Conservation (phyloP, 768 basidiomycete species). For the Pleurotus eryngii region DNA sequence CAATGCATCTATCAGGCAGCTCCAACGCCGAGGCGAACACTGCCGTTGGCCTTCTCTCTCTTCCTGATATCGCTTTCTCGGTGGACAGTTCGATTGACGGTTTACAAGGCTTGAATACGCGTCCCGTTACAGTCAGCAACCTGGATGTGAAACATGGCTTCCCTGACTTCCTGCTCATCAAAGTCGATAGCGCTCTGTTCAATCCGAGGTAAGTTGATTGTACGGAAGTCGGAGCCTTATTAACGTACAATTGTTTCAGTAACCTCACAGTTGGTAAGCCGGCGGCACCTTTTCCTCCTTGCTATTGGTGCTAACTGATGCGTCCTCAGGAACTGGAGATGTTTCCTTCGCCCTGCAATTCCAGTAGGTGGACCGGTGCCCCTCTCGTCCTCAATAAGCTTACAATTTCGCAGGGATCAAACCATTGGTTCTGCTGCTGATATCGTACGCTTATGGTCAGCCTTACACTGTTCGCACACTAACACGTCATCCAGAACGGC, state of each 20-base stretch:
- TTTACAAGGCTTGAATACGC: conserved; percentile 58
- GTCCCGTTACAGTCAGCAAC: conserved; percentile 51
- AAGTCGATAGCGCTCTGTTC: conserved; percentile 53
- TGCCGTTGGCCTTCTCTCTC: conserved; percentile 59
- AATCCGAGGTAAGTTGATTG: conserved; percentile 53
- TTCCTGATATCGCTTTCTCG: conserved; percentile 55
- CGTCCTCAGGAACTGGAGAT: conserved; percentile 50
- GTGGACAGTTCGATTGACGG: conserved; percentile 59
- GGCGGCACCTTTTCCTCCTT: no score
- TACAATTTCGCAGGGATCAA: conserved; percentile 32
- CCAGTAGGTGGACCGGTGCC: conserved; percentile 31
- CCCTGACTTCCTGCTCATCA: conserved; percentile 65
- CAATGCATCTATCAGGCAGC: conserved; percentile 49
- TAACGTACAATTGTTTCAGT: conserved; percentile 14
- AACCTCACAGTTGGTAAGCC: conserved; percentile 41
- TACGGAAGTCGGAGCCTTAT: not conserved
- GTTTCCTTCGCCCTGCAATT: conserved; percentile 60
- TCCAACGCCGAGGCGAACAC: conserved; percentile 59
- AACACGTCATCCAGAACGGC: conserved; percentile 34
- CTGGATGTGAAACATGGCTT: conserved; percentile 70
- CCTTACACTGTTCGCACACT: not conserved
- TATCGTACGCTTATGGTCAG: conserved; percentile 33
- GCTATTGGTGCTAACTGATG: no score
- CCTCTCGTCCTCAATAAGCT: not conserved
- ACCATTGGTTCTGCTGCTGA: conserved; percentile 58